Base-by-base conservation (phyloP, 2,329 filamentous ascomycete genomes). In the Mycocentrospora acerina region DNA sequence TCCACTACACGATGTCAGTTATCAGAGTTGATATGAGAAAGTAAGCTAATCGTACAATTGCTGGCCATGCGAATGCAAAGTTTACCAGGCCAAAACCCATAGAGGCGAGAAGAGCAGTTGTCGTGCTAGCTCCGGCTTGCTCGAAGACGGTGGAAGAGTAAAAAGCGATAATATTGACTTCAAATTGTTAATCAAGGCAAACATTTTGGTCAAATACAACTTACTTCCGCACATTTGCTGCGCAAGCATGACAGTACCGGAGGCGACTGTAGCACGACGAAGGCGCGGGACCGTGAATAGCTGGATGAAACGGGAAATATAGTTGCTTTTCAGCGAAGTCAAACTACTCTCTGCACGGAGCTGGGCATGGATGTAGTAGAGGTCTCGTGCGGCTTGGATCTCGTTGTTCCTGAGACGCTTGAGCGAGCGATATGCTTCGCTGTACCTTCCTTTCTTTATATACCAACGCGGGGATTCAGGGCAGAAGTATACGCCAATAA, bases 161-260 rank as follows among this genome's bases (percentile, higher is more conserved):
- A 40, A 76, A 77, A 1, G 72, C 65, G 38, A 76, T 74, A 40
- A 62, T 69, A 51, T 67, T 70, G 46, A 68, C 45, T 55, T n/a
- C 4, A n/a, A 3, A 2, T n/a, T 10, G 29, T 48, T 31, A 42
- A n/a, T n/a, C n/a, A n/a, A n/a, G n/a, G n/a, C n/a, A n/a, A n/a
- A n/a, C n/a, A n/a, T n/a, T n/a, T n/a, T n/a, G n/a, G n/a, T n/a
- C 12, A 13, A 4, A 7, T 12, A 12, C 3, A 15, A 34, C 48
- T 22, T 35, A 51, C 45, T 52, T 24, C 79, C 79, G 42, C 77
- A 79, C 67, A 82, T 74, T 55, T 82, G 79, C 59, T 82, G 79
- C 0, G 71, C 69, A 51, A 81, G 80, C 86, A 93, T 93, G 52
- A 91, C 86, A 2, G 80, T 80, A 50, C 82, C 85, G 1, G 86